A percentile compares a stretch with the other conserved stretches of the same genome.
Conservation (phyloP, 2,329 filamentous ascomycete genomes). For the Chaetomiaceae sp. region DNA sequence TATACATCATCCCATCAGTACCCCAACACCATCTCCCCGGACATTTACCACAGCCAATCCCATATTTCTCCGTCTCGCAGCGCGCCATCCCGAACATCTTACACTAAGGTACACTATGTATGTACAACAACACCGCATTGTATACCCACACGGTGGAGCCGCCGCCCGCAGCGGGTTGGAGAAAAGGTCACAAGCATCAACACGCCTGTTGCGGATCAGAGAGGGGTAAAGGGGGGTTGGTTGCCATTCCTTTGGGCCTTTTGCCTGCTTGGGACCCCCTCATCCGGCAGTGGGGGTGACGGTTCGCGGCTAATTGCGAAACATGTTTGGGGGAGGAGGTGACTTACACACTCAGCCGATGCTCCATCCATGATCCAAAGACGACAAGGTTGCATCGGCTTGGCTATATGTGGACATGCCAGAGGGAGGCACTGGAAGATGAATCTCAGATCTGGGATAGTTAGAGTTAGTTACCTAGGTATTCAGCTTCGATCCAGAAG, state of each 20-base stretch:
- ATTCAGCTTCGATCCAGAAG: too few relatives aligned
- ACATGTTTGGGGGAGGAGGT: too few relatives aligned
- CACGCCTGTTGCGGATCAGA: too few relatives aligned
- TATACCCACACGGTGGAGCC: constrained; percentile 12
- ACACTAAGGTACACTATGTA: too few relatives aligned
- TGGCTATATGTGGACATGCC: too few relatives aligned
- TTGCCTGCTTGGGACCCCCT: background rate
- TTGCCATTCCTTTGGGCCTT: constrained; percentile 5
- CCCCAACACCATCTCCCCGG: background rate
- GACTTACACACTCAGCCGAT: constrained; percentile 1
- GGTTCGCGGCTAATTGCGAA: constrained; percentile 19
- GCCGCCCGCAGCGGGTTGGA: constrained; percentile 9
- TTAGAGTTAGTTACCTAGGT: too few relatives aligned
- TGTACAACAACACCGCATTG: too few relatives aligned
- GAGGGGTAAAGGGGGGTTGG: too few relatives aligned
- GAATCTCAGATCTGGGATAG: too few relatives aligned
- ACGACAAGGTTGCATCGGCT: too few relatives aligned
- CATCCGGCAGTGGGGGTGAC: background rate
- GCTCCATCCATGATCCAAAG: background rate
- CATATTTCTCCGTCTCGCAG: constrained; percentile 19
- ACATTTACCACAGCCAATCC: constrained; percentile 13
- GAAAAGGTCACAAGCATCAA: too few relatives aligned
- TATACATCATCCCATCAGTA: background rate
- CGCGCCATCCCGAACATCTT: constrained; percentile 9
- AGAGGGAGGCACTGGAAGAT: too few relatives aligned